These are phyloP conservation scores for Calonectria pseudoreteaudii DNA, from an alignment of 2,329 filamentous ascomycete genomes.

Conservation along the genomic window DNA sequence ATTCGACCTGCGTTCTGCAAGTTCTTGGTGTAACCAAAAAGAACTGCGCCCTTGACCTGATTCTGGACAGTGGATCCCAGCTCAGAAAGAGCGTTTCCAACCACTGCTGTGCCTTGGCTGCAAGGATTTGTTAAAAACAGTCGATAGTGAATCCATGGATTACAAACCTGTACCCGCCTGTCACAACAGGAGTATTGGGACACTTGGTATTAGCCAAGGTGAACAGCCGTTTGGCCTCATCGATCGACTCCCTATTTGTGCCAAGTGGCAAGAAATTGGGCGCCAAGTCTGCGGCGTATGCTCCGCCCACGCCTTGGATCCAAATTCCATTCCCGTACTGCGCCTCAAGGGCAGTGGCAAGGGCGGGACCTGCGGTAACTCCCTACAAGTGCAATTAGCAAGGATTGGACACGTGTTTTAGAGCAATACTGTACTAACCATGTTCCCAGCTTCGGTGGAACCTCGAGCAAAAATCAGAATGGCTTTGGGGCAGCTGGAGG, in stretches of 20 bases:
- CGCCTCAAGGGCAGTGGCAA: constrained; percentile 42
- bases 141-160: constrained; percentile 55
- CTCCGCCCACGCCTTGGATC: constrained; percentile 55
- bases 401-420: neutral
- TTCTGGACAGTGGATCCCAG: constrained; percentile 2
- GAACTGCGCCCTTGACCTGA: constrained; percentile 48
- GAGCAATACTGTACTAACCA: constrained; percentile 38
- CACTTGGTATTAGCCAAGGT: constrained; percentile 53
- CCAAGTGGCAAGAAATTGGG: constrained; percentile 51
- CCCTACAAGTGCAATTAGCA: neutral
- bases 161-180: constrained; percentile 48
- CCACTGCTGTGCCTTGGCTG: constrained; percentile 38
- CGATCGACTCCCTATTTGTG: constrained; percentile 50
- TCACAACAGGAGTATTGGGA: constrained; percentile 53
- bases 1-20: constrained; percentile 51
- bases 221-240: constrained; percentile 53
- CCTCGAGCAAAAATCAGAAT: constrained; percentile 53
- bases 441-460: constrained; percentile 51
- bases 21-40: constrained; percentile 56
- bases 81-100: neutral
- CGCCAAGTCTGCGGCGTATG: constrained; percentile 49
- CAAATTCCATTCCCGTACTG: constrained; percentile 44
- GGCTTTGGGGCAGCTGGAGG: constrained; percentile 46
- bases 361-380: constrained; percentile 35
- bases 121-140: constrained; percentile 49